A percentile compares a stretch with the other conserved stretches of the same genome.
Conservation (phyloP, 2,329 filamentous ascomycete genomes). For the Diaporthe ilicicola region DNA sequence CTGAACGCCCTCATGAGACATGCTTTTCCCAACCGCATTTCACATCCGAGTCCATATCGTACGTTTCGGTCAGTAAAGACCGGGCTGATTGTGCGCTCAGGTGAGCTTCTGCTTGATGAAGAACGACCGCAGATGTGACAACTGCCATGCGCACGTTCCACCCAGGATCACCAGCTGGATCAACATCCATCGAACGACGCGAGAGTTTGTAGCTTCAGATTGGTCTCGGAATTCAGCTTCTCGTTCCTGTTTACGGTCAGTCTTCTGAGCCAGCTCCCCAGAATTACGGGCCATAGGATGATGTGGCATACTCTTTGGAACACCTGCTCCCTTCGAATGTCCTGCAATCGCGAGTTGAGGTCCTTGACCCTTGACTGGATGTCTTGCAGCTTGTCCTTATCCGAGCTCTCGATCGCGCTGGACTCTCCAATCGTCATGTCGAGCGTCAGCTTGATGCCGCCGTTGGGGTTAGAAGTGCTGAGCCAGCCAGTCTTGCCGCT, state of each 20-base stretch:
- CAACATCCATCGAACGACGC: slow-evolving; percentile 92
- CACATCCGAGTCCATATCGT: slow-evolving; percentile 16
- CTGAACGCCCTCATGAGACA: slow-evolving; percentile 28
- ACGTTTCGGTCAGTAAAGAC: slow-evolving; percentile 25
- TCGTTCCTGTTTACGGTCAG: slow-evolving; percentile 72
- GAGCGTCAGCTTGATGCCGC: slow-evolving; percentile 83
- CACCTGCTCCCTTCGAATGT: slow-evolving; percentile 93
- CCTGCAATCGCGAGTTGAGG: slow-evolving; percentile 84
- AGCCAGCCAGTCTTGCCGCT: slow-evolving; percentile 78
- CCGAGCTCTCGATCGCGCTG: slow-evolving; percentile 89
- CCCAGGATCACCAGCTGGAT: slow-evolving; percentile 88
- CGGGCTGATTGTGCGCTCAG: slow-evolving; percentile 47
- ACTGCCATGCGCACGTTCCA: slow-evolving; percentile 93
- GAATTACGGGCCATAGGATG: background rate
- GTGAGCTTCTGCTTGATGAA: slow-evolving; percentile 99
- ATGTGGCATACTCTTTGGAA: slow-evolving; percentile 80
- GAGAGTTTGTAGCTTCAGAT: slow-evolving; percentile 89
- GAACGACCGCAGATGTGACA: slow-evolving; percentile 94
- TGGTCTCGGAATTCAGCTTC: slow-evolving; percentile 98
- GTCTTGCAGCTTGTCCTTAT: slow-evolving; percentile 92
- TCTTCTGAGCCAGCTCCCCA: background rate
- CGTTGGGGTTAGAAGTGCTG: slow-evolving; percentile 68
- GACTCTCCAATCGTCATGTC: slow-evolving; percentile 96
- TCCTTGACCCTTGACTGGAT: slow-evolving; percentile 89
- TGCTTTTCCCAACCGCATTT: slow-evolving; percentile 19